Conservation (phyloP, 1,284 basidiomycete genomes). For the Volvariella volvacea region DNA sequence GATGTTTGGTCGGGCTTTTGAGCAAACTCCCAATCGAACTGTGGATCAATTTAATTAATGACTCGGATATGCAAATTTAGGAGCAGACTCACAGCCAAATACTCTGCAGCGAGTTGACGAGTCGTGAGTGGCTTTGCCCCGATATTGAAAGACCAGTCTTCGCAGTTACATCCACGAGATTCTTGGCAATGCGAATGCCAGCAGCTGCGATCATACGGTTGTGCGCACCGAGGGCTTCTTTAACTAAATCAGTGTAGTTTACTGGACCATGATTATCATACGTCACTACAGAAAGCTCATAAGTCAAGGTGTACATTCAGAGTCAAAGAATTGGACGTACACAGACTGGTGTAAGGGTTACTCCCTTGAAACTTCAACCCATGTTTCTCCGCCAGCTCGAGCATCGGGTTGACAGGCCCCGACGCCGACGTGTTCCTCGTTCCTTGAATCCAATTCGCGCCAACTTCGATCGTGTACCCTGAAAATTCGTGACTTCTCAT, state of each 20-base stretch:
- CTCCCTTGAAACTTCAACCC: conserved; percentile 40
- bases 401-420: conserved; percentile 55
- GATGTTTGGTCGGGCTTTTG: conserved; percentile 57
- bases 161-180: conserved; percentile 41
- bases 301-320: no score
- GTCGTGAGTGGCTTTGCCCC: conserved; percentile 34
- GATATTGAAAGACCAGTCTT: conserved; percentile 41
- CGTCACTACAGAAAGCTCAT: conserved; percentile 31
- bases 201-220: conserved; percentile 26
- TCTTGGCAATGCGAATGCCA: conserved; percentile 33
- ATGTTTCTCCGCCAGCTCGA: conserved; percentile 52
- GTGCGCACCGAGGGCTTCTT: conserved; percentile 33
- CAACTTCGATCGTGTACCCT: conserved; percentile 47
- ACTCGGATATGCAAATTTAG: conserved; percentile 4
- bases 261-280: conserved; percentile 42
- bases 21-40: conserved; percentile 46
- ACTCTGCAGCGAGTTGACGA: conserved; percentile 44
- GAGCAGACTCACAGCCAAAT: conserved; percentile 33
- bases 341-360: conserved; percentile 37
- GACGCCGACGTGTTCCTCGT: conserved; percentile 36
- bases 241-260: conserved; percentile 40
- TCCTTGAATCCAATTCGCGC: conserved; percentile 71
- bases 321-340: conserved; percentile 29
- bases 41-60: not conserved
- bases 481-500: conserved; percentile 44